A percentile compares a stretch with the other conserved stretches of the same genome.
phyloP scores from a whole-genome alignment of 495 filamentous ascomycete genomes.

The Trypethelium eluteriae region DNA sequence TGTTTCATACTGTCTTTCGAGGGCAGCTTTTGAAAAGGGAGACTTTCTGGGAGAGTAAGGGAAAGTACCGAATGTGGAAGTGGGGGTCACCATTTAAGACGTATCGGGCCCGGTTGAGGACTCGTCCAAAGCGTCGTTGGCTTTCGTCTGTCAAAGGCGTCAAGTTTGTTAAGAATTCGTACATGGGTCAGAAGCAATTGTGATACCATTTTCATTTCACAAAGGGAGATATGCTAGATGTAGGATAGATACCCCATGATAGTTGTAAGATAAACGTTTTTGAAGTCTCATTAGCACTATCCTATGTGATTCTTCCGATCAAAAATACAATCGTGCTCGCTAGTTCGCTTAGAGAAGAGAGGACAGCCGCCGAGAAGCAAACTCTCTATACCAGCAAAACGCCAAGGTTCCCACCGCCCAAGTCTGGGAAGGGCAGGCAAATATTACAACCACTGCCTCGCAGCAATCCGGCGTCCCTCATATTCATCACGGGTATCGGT shows the following conservation, averaged over 20 bases:
- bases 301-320: background rate
- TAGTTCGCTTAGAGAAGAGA: conserved; percentile 1
- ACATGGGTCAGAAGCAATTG: background rate
- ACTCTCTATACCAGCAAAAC: background rate
- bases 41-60: background rate
- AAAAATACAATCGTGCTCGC: background rate
- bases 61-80: background rate
- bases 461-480: background rate
- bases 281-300: background rate
- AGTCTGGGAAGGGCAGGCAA: background rate
- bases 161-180: background rate
- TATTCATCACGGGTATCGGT: background rate
- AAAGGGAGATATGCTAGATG: too few species aligned
- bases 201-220: too few species aligned
- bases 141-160: background rate
- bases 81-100: background rate
- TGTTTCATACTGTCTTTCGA: conserved; percentile 4
- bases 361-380: background rate
- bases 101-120: background rate
- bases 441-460: background rate
- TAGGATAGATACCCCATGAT: background rate
- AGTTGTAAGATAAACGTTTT: background rate
- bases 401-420: background rate
- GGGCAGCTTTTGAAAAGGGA: background rate
- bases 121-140: background rate